phyloP scores from a whole-genome alignment of 2,329 filamentous ascomycete genomes.

The Aspergillus nomiae region DNA sequence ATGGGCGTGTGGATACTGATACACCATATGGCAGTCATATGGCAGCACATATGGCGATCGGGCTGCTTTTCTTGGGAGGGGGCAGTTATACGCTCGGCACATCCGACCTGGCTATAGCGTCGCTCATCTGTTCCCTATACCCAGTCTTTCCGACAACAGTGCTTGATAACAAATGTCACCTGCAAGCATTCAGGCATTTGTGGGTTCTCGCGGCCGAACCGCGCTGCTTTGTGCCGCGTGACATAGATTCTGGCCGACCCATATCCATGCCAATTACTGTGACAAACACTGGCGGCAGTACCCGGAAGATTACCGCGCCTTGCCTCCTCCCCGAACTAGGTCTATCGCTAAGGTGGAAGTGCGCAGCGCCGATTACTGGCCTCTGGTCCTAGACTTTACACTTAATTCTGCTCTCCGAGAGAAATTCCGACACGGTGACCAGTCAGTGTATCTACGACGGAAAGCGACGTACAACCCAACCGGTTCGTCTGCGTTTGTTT shows the following conservation, averaged over 20 bases:
- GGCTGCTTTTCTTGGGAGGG: slow-evolving; percentile 85
- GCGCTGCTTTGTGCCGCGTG: slow-evolving; percentile 83
- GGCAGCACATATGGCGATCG: slow-evolving; percentile 88
- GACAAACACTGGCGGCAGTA: slow-evolving; percentile 52
- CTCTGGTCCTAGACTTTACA: slow-evolving; percentile 73
- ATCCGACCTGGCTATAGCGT: slow-evolving; percentile 81
- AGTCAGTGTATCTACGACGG: slow-evolving; percentile 73
- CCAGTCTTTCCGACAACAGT: slow-evolving; percentile 87
- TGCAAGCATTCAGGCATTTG: slow-evolving; percentile 95
- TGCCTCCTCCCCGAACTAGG: slow-evolving; percentile 56
- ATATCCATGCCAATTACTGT: slow-evolving; percentile 73
- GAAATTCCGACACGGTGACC: slow-evolving; percentile 65
- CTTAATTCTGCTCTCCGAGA: slow-evolving; percentile 62
- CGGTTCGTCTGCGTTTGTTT: slow-evolving; percentile 66
- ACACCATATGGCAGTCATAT: slow-evolving; percentile 93
- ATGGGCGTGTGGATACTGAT: slow-evolving; percentile 80
- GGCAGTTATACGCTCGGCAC: slow-evolving; percentile 91
- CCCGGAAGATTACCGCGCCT: slow-evolving; percentile 50
- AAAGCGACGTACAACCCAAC: slow-evolving; percentile 66
- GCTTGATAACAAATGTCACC: slow-evolving; percentile 89
- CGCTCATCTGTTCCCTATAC: slow-evolving; percentile 88
- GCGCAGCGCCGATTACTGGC: slow-evolving; percentile 70
- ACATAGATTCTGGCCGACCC: slow-evolving; percentile 79
- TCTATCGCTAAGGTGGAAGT: slow-evolving; percentile 41
- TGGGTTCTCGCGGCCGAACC: slow-evolving; percentile 94